phyloP scores from a whole-genome alignment of 257 asterid genomes.

The Penstemon davidsonii region DNA sequence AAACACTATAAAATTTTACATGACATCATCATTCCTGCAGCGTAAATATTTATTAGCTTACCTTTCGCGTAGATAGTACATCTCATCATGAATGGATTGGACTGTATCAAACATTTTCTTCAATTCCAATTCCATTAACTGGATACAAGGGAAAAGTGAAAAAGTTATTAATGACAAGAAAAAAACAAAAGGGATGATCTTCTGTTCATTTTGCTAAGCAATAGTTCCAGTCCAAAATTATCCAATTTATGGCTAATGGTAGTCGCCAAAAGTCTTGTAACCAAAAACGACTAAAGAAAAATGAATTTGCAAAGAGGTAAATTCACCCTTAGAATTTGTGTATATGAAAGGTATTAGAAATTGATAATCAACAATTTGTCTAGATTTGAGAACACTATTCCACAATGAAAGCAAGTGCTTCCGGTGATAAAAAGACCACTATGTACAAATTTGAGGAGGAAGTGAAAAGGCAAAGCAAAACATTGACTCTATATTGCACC shows the following conservation, averaged over 20 bases:
- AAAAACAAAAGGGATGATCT: background rate
- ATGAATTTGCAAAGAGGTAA: too few relatives aligned
- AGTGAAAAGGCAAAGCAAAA: too few relatives aligned
- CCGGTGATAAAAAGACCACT: too few relatives aligned
- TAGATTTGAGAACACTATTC: too few relatives aligned
- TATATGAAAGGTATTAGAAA: too few relatives aligned
- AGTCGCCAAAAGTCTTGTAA: too few relatives aligned
- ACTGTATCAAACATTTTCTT: slow-evolving; percentile 83
- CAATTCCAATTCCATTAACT: slow-evolving; percentile 90
- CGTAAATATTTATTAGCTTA: slow-evolving; percentile 27
- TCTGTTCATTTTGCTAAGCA: background rate
- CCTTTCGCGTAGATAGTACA: slow-evolving; percentile 91
- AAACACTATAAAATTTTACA: background rate
- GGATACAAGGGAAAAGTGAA: slow-evolving; percentile 21
- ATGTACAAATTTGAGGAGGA: too few relatives aligned
- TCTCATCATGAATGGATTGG: slow-evolving; percentile 85
- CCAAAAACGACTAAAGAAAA: too few relatives aligned
- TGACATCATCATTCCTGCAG: background rate
- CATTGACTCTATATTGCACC: too few relatives aligned
- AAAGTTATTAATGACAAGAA: slow-evolving; percentile 2
- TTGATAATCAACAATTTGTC: too few relatives aligned
- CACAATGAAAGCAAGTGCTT: too few relatives aligned
- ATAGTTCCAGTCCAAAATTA: background rate
- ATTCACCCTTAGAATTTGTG: too few relatives aligned
- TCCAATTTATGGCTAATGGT: background rate